Percentiles rank a stretch among this genome's conserved stretches.
phyloP scores from a whole-genome alignment of 345 rosid species.

The Pseudoturritis turrita region DNA sequence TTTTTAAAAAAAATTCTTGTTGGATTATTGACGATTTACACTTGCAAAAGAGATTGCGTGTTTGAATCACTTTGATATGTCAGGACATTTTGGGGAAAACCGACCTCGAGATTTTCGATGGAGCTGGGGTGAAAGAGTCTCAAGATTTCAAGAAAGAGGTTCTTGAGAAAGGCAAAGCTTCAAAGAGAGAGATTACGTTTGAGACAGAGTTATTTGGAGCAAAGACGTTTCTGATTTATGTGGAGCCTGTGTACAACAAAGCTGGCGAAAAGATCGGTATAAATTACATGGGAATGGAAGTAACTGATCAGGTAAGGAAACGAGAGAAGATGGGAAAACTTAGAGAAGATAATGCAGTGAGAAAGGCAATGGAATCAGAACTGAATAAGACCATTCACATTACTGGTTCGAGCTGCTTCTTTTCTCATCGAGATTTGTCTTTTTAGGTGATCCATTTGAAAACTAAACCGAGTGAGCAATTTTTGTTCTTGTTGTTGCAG shows the following conservation, averaged over 20 bases:
- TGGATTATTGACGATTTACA: background rate
- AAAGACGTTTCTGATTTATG: conserved; percentile 71
- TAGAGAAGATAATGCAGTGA: conserved; percentile 80
- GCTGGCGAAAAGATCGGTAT: conserved; percentile 73
- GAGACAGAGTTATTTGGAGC: too few species aligned
- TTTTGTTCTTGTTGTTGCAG: conserved; percentile 41
- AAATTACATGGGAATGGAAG: conserved; percentile 85
- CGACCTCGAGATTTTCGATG: conserved; percentile 66
- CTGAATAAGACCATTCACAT: conserved; percentile 75
- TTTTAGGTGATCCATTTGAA: too few species aligned
- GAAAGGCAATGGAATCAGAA: conserved; percentile 80
- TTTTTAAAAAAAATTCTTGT: background rate
- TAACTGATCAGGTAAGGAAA: conserved; percentile 78
- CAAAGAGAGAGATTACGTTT: conserved; percentile 81
- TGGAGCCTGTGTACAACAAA: conserved; percentile 75
- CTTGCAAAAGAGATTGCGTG: too few species aligned
- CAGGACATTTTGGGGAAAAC: conserved; percentile 82
- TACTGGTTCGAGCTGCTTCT: too few species aligned
- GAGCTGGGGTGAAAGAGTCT: conserved; percentile 73
- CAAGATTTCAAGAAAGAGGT: conserved; percentile 84
- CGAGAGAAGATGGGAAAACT: conserved; percentile 72
- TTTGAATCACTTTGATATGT: too few species aligned
- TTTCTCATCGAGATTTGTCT: too few species aligned
- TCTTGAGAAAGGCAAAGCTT: conserved; percentile 64
- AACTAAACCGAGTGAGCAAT: too few species aligned